Evolutionary conservation across 2,329 filamentous ascomycete genomes (phyloP), one percentile per base, ranked within the genome.

Genomic region (Stenocarpella maydis): DNA sequence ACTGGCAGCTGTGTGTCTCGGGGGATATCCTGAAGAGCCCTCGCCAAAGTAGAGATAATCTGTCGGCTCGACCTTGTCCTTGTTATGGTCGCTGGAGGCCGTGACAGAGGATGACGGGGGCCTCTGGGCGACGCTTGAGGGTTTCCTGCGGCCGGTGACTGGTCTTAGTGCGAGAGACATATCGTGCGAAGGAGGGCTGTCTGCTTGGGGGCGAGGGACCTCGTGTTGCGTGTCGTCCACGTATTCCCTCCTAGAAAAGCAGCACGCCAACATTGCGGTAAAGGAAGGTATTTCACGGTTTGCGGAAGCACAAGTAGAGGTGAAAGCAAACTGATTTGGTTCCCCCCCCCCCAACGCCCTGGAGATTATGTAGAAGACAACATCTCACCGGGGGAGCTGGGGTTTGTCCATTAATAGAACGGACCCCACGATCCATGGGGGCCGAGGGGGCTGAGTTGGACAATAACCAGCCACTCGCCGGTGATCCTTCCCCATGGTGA

Each of bases 31-130:
- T 14, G 79, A 34, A 14, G 79, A 72, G 0, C 77, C 76, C 50
- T 77, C 71, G 10, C 74, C 77, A 52, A 80, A 76, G 70, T 75
- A 80, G 31, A 80, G 53, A 6, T 66, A 66, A n/a, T 66, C 64
- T 8, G 64, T 26, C 3, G 64, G 64, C 10, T 45, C 12, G 26
- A 66, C 41, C 50, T 55, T 37, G 41, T n/a, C 4, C 5, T 49
- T 66, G 4, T 54, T 26, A n/a, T 39, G 41, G 28, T 26, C 14
- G 28, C 37, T 37, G 39, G 39, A 19, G 6, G 64, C n/a, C 9
- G 41, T 60, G 34, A 43, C 52, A 15, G 61, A 47, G 9, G 21
- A 15, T 21, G 63, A 4, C 28, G 52, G 53, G 15, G 6, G 49
- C 19, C 28, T 43, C 21, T 39, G 65, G 49, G 34, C 34, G 24